Conservation (phyloP, 139 green algal species). For the Chlamydomonas sp. region DNA sequence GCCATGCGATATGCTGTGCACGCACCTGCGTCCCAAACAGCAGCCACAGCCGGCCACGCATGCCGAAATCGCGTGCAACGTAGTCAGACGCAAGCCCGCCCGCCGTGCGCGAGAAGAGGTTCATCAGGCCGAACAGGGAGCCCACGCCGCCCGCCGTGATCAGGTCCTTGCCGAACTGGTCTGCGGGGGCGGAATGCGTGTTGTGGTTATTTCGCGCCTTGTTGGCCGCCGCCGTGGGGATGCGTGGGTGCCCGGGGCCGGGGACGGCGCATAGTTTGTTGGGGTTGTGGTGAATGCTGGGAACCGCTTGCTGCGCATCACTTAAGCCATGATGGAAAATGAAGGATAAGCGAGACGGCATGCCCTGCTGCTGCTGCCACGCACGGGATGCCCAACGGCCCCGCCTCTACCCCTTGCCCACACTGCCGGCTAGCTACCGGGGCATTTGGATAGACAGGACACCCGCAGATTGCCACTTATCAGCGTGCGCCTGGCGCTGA, state of each 20-base stretch:
- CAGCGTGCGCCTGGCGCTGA: neutral
- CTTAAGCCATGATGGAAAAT: neutral
- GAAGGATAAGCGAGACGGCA: neutral
- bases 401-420: neutral
- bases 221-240: neutral
- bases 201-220: neutral
- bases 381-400: neutral
- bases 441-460: conserved; percentile 36
- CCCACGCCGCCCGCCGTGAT: conserved; percentile 66
- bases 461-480: conserved; percentile 71
- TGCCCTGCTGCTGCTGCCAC: neutral
- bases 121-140: conserved; percentile 86
- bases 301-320: neutral
- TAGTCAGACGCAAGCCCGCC: conserved; percentile 78
- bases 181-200: neutral
- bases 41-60: neutral
- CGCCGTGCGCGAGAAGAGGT: conserved; percentile 82
- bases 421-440: neutral
- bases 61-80: neutral
- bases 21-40: neutral
- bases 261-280: no score
- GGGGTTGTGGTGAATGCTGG: no score
- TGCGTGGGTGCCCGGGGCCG: neutral
- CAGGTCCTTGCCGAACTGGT: conserved; percentile 44
- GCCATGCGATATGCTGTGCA: conserved; percentile 51